phyloP scores from a whole-genome alignment of 169 alveolate genomes.

The Plasmodium vivax region DNA sequence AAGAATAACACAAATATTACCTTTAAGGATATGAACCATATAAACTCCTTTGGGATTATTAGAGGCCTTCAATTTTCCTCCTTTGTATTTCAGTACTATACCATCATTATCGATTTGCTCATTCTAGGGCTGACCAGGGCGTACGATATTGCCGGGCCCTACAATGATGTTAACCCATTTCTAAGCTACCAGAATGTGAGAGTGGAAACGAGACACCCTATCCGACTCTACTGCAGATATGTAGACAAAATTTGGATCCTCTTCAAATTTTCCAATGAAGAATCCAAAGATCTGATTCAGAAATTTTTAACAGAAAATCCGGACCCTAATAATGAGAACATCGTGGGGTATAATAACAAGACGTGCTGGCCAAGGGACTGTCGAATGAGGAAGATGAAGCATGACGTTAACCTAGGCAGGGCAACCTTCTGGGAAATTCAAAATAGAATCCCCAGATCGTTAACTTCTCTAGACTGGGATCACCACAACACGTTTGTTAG shows the following conservation, averaged over 20 bases:
- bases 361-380: slow-evolving; percentile 99
- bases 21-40: slow-evolving; percentile 99
- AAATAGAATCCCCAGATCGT: slow-evolving; percentile 98
- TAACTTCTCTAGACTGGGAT: slow-evolving; percentile 97
- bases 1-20: slow-evolving; percentile 97
- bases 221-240: slow-evolving; percentile 97
- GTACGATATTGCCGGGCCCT: slow-evolving; percentile 99
- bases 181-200: slow-evolving; percentile 94
- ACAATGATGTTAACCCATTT: slow-evolving; percentile 94
- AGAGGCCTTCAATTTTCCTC: slow-evolving; percentile 98
- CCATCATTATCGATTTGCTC: slow-evolving; percentile 93
- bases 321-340: slow-evolving; percentile 99
- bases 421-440: slow-evolving; percentile 99
- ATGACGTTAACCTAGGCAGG: slow-evolving; percentile 98
- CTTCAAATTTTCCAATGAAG: slow-evolving; percentile 95
- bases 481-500: slow-evolving; percentile 96
- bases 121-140: slow-evolving; percentile 99
- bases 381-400: slow-evolving; percentile 98
- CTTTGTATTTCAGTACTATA: slow-evolving; percentile 96
- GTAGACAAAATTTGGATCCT: slow-evolving; percentile 96
- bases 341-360: slow-evolving; percentile 99
- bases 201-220: slow-evolving; percentile 98
- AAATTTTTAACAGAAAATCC: slow-evolving; percentile 99
- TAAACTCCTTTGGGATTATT: slow-evolving; percentile 98
- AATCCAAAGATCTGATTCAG: slow-evolving; percentile 97